These are phyloP conservation scores for Straminergon stramineum DNA, from an alignment of 225 moss, liverwort and hornwort species.

Conservation along the genomic window DNA sequence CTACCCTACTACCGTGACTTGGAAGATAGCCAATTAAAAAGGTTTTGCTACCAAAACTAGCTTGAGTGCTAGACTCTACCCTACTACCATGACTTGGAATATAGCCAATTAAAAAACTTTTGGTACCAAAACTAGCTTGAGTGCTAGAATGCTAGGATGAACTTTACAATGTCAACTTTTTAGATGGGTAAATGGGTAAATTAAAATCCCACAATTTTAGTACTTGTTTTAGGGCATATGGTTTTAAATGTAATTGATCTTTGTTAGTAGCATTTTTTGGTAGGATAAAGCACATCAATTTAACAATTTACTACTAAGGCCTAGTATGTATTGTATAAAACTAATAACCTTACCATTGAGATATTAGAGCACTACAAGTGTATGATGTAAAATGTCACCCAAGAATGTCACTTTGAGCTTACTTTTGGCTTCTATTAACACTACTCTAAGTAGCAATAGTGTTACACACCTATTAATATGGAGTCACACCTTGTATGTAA, in stretches of 20 bases:
- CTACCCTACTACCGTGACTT: too few relatives aligned
- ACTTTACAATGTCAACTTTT: background rate
- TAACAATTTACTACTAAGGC: rapidly evolving
- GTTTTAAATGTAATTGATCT: background rate
- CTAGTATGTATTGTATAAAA: background rate
- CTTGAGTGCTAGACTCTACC: background rate
- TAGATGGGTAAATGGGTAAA: background rate
- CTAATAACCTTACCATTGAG: background rate
- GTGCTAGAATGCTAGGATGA: too few relatives aligned
- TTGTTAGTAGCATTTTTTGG: rapidly evolving
- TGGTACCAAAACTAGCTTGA: too few relatives aligned
- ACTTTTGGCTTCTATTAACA: background rate
- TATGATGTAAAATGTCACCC: background rate
- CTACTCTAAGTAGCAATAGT: background rate
- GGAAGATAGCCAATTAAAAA: background rate
- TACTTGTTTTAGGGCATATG: background rate
- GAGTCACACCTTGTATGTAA: background rate
- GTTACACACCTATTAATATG: rapidly evolving
- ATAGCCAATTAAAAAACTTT: background rate
- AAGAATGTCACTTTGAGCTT: background rate
- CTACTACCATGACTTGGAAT: background rate
- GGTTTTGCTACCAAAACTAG: background rate
- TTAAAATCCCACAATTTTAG: background rate
- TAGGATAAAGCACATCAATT: background rate
- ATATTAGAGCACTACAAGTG: too few relatives aligned